Evolutionary conservation across 148 eudicot species (phyloP).

Genomic region (Amaranthus palmeri): DNA sequence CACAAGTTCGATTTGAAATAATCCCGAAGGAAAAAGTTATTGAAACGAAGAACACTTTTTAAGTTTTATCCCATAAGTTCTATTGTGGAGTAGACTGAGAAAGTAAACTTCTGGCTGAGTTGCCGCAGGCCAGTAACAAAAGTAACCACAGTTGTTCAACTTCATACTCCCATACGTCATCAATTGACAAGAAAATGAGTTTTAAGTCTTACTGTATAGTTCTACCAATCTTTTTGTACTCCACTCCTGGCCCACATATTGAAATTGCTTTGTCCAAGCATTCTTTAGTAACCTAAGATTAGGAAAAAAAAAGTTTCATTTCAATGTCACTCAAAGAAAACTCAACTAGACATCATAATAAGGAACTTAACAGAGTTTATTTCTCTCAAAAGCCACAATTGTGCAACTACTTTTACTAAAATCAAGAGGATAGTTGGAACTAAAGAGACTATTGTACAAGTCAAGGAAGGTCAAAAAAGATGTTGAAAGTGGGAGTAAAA

Average conservation of each 20-base stretch:
- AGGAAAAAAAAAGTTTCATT: neutral
- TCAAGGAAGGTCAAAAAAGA: too few species aligned
- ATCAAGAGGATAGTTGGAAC: too few species aligned
- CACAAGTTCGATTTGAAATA: too few species aligned
- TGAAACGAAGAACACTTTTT: neutral
- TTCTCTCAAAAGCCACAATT: neutral
- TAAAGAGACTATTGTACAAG: too few species aligned
- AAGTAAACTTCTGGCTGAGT: neutral
- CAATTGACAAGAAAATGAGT: neutral
- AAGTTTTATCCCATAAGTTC: neutral
- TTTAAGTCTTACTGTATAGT: slow-evolving; percentile 70
- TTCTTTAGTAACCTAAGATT: slow-evolving; percentile 80
- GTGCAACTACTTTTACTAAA: too few species aligned
- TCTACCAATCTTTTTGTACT: slow-evolving; percentile 79
- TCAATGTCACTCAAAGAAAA: neutral
- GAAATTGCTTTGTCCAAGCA: slow-evolving; percentile 83
- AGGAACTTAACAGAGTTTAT: neutral
- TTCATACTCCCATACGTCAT: neutral
- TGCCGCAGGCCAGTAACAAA: neutral
- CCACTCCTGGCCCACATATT: slow-evolving; percentile 89
- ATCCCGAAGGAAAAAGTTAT: too few species aligned
- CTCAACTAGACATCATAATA: neutral
- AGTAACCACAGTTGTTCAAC: neutral
- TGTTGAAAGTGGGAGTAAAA: too few species aligned
- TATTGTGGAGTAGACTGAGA: neutral